Base-by-base conservation (phyloP, 2,329 filamentous ascomycete species). In the Fusarium praegraminearum region DNA sequence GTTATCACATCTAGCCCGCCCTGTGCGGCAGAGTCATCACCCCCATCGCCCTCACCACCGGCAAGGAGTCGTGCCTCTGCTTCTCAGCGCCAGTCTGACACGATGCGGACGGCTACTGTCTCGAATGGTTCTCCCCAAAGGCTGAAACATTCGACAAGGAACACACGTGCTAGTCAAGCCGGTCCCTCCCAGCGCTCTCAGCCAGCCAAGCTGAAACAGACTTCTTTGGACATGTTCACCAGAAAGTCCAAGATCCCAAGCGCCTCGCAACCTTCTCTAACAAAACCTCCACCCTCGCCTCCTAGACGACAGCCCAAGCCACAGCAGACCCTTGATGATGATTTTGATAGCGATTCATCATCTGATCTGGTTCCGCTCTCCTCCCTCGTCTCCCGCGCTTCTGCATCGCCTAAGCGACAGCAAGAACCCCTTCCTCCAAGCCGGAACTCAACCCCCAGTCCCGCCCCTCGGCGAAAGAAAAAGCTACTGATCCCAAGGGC, bases 1-100 rank as follows among this genome's bases (percentile, higher is more conserved):
- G 50, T 80, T 67, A 80, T 85, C 75, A 76, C 80, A 70, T 84
- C 83, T 75, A 84, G 83, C 65, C 83, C 83, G 53, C 69, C 75
- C 75, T 59, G 52, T 44, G 51, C 65, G 24, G 57, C 63, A 44
- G 57, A 73, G 32, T 78, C 80, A 67, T 74, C 78, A 77, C 57
- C 76, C 65, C 49, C 63, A 62, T 66, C 72, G 65, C 63, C 69
- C 62, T 65, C 77, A 44, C 61, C 75, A 64, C 45, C 41, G 30
- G 62, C 70, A 62, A 49, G 64, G 50, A 16, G 58, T 47, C 20
- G 58, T 67, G 5, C 63, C 57, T 4, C 62, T 57, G 33, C 52
- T 38, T n/a, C 44, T 70, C 55, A 55, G 50, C 49, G 75, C 47
- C 24, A 74, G 26, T 43, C 73, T 76, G 43, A 60, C 40, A 69